Evolutionary conservation across 768 basidiomycete genomes (phyloP).

Genomic region (Candolleomyces aberdarensis): DNA sequence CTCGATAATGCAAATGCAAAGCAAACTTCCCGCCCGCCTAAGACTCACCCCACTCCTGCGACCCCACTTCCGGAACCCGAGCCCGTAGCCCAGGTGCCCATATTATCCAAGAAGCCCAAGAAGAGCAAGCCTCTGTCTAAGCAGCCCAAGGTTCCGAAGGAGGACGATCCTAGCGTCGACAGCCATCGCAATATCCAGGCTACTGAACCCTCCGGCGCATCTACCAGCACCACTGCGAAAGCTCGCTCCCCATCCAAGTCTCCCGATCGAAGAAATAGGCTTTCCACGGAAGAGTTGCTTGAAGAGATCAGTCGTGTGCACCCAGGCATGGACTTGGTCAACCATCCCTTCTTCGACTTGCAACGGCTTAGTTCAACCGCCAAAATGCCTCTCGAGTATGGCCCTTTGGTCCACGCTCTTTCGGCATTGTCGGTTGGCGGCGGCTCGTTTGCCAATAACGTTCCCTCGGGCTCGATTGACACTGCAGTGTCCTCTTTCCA

Average conservation of each 20-base stretch:
- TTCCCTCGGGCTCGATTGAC: slow-evolving; percentile 87
- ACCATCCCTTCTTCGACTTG: slow-evolving; percentile 74
- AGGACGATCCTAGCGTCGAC: slow-evolving; percentile 48
- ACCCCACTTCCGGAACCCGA: slow-evolving; percentile 21
- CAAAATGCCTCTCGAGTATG: slow-evolving; percentile 81
- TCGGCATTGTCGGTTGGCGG: slow-evolving; percentile 85
- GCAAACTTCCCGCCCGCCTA: slow-evolving; percentile 10
- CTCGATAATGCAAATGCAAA: neutral
- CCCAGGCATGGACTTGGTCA: slow-evolving; percentile 61
- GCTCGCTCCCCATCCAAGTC: slow-evolving; percentile 55
- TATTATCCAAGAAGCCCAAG: slow-evolving; percentile 81
- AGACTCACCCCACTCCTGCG: slow-evolving; percentile 12
- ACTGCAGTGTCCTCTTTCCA: slow-evolving; percentile 89
- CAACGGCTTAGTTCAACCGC: slow-evolving; percentile 70
- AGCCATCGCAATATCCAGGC: slow-evolving; percentile 42
- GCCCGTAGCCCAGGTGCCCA: slow-evolving; percentile 57
- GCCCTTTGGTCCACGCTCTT: slow-evolving; percentile 79
- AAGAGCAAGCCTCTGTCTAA: slow-evolving; percentile 69
- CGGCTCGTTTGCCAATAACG: slow-evolving; percentile 77
- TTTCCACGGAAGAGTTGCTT: slow-evolving; percentile 61
- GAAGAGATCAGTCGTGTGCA: slow-evolving; percentile 62
- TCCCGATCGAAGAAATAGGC: slow-evolving; percentile 27
- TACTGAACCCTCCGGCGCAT: slow-evolving; percentile 41
- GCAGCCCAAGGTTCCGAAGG: slow-evolving; percentile 53
- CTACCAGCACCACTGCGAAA: slow-evolving; percentile 35